A percentile compares a stretch with the other conserved stretches of the same genome.
Conservation (phyloP, 2,329 filamentous ascomycete genomes). For the Fusarium burgessii region DNA sequence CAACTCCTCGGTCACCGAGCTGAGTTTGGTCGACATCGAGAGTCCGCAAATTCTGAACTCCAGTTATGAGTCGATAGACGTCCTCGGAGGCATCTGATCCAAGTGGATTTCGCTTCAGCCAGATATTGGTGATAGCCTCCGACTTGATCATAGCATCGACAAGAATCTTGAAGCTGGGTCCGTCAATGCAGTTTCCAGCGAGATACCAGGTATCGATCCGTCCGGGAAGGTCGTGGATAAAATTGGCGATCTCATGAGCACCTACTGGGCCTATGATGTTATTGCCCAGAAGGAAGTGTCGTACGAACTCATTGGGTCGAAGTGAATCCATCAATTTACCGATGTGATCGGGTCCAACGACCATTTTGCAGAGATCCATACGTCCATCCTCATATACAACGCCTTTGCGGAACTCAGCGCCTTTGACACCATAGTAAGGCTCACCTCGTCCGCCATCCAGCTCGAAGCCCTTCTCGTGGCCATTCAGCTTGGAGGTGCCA, state of each 20-base stretch:
- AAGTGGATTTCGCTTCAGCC: constrained; percentile 67
- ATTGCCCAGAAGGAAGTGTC: constrained; percentile 66
- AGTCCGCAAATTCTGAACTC: constrained; percentile 58
- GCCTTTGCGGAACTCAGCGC: constrained; percentile 53
- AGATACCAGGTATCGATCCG: constrained; percentile 68
- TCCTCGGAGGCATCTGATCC: constrained; percentile 53
- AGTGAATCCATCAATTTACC: constrained; percentile 62
- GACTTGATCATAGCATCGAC: constrained; percentile 60
- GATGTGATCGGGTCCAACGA: constrained; percentile 64
- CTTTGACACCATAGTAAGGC: constrained; percentile 52
- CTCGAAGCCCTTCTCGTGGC: constrained; percentile 42
- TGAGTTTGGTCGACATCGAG: constrained; percentile 67
- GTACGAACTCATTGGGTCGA: constrained; percentile 59
- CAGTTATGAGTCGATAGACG: constrained; percentile 59
- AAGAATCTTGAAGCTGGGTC: constrained; percentile 54
- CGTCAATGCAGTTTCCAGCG: constrained; percentile 65
- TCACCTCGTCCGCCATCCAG: constrained; percentile 54
- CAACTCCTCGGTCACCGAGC: constrained; percentile 60
- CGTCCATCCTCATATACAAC: constrained; percentile 64
- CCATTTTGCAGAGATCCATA: constrained; percentile 68
- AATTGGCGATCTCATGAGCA: constrained; percentile 59
- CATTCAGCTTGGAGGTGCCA: constrained; percentile 47
- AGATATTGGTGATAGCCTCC: constrained; percentile 60
- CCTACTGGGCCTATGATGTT: constrained; percentile 65
- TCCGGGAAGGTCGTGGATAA: constrained; percentile 58